Percentiles rank a stretch among this genome's conserved stretches.
phyloP scores from a whole-genome alignment of 140 eudicot genomes.

The Cichorium intybus region DNA sequence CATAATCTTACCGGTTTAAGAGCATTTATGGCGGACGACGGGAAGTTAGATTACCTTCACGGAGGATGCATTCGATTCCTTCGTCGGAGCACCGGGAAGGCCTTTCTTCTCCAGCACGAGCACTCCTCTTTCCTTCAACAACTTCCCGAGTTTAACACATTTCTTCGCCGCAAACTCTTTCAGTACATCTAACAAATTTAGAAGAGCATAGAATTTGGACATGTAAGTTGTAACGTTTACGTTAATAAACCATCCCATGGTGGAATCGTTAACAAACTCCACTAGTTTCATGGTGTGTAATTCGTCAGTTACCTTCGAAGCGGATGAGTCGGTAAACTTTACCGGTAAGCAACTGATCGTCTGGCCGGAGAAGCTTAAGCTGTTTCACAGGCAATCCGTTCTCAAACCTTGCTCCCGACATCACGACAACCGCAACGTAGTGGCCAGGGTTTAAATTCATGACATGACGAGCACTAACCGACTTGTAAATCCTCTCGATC shows the following conservation, averaged over 20 bases:
- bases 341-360: constrained; percentile 59
- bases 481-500: constrained; percentile 55
- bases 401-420: constrained; percentile 19
- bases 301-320: constrained; percentile 52
- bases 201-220: not conserved
- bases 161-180: constrained; percentile 69
- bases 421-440: constrained; percentile 52
- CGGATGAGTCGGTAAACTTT: constrained; percentile 67
- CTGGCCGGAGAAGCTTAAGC: constrained; percentile 68
- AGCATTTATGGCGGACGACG: not conserved
- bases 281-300: not conserved
- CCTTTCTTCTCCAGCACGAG: constrained; percentile 31
- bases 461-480: constrained; percentile 56
- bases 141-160: constrained; percentile 63
- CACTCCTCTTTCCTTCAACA: constrained; percentile 57
- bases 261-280: not conserved
- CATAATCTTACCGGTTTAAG: not conserved
- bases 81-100: not conserved
- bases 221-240: not conserved
- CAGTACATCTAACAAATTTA: constrained; percentile 42
- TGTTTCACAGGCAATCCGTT: constrained; percentile 49
- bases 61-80: constrained; percentile 13
- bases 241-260: not conserved
- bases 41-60: constrained; percentile 28
- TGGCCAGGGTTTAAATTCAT: constrained; percentile 75